phyloP scores from a whole-genome alignment of 805 yeast genomes.

The Blastobotrys robertii region DNA sequence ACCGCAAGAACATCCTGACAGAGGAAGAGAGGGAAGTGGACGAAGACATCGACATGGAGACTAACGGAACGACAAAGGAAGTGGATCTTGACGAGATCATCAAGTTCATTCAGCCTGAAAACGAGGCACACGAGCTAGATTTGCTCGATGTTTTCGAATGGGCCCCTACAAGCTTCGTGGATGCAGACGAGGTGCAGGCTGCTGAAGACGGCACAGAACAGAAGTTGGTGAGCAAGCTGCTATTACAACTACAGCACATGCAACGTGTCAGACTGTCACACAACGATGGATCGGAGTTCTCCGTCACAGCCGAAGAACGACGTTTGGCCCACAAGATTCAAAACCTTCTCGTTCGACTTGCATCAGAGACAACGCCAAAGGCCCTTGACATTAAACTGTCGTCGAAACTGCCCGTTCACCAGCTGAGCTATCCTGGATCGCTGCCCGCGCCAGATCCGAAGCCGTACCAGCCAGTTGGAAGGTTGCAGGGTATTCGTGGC shows the following conservation, averaged over 20 bases:
- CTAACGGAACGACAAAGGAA: constrained; percentile 1
- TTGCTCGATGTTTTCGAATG: constrained; percentile 35
- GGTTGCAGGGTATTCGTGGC: no score
- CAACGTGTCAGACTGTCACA: constrained; percentile 37
- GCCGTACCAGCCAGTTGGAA: constrained; percentile 2
- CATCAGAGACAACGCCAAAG: constrained; percentile 25
- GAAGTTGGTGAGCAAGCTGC: constrained; percentile 34
- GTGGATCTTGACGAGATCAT: constrained; percentile 9
- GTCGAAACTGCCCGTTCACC: constrained; percentile 53
- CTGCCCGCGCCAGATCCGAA: constrained; percentile 42
- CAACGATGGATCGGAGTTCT: constrained; percentile 16
- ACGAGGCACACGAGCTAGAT: constrained; percentile 4
- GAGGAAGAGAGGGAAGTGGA: constrained; percentile 32
- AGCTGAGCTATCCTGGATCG: constrained; percentile 66
- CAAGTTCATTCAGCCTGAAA: no score
- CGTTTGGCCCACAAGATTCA: constrained; percentile 26
- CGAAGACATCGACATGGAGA: neutral
- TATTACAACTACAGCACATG: constrained; percentile 40
- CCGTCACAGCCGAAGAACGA: constrained; percentile 25
- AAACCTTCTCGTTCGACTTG: constrained; percentile 35
- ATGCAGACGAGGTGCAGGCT: constrained; percentile 43
- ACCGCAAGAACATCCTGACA: constrained; percentile 4
- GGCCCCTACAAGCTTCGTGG: constrained; percentile 40
- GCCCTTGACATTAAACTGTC: constrained; percentile 18
- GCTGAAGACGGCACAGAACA: constrained; percentile 34